phyloP scores from a whole-genome alignment of 2,329 filamentous ascomycete genomes.

The Sclerotinia subarctica region DNA sequence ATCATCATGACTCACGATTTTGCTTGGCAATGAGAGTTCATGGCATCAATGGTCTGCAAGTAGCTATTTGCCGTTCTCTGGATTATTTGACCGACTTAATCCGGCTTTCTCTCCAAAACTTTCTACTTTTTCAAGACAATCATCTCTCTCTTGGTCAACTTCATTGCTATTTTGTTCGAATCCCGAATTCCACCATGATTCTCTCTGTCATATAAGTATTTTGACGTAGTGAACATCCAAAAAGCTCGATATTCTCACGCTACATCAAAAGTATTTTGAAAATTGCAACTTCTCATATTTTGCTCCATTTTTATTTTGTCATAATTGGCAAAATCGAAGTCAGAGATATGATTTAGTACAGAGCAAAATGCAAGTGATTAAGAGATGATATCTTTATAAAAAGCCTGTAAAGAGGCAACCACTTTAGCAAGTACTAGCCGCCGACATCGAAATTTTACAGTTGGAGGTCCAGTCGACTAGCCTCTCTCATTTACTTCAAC shows the following conservation, averaged over 20 bases:
- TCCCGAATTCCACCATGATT: fast-evolving
- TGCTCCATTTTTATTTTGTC: no score
- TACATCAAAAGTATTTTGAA: not conserved
- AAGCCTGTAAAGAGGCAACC: fast-evolving
- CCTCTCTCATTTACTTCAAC: no score
- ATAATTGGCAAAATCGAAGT: not conserved
- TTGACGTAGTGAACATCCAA: not conserved
- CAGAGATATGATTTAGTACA: not conserved
- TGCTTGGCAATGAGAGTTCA: not conserved
- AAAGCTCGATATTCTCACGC: not conserved
- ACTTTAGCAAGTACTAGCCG: not conserved
- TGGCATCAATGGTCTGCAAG: not conserved
- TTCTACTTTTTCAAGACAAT: not conserved
- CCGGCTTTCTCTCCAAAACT: not conserved
- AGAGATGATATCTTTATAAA: not conserved
- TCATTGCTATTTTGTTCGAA: no score
- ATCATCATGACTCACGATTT: not conserved
- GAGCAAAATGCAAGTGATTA: fast-evolving
- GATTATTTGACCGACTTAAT: not conserved
- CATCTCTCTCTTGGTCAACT: no score
- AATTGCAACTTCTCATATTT: fast-evolving
- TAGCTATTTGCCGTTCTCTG: not conserved
- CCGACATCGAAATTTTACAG: not conserved
- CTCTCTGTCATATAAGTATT: not conserved
- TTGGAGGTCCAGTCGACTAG: not conserved